Evolutionary conservation across 2,329 filamentous ascomycete species (phyloP), one percentile per base, ranked within the genome.

Genomic region (Cladorrhinum sp.): DNA sequence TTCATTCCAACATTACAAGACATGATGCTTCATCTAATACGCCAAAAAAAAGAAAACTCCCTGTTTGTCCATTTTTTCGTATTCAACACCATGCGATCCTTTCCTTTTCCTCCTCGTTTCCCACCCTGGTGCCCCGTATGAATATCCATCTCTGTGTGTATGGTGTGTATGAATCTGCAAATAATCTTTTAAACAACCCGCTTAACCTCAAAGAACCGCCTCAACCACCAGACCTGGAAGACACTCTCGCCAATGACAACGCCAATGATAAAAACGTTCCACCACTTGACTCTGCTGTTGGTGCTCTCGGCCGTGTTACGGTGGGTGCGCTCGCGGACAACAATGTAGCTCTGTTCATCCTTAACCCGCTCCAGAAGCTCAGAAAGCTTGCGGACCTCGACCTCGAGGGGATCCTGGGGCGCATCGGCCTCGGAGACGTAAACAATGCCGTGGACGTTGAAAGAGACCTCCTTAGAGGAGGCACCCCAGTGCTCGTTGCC

Each of bases 181-280:
- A n/a, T 63, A 22, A 55, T 57, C 45, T 3, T 54, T 62, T 62
- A 70, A 29, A 70, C 68, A 27, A 70, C 68, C 62, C 68, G 62
- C 63, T 70, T 70, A 55, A 70, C 68, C 87, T 97, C 93, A 73
- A 97, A 97, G 84, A 99, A 99, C 73, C 95, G 86, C 80, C 96
- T 95, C 75, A 99, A 78, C 93, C 95, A 99, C 93, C 95, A 99
- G 67, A 99, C 93, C 81, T 99, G 95, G 82, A 99, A 99, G 67
- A 97, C 81, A 63, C 92, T 95, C 81, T 98, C 92, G 70, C 90
- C 92, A 67, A 96, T 82, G 65, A 99, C 85, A 55, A 98, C 87
- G 59, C 86, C 84, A 66, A 99, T 86, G 78, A 99, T 93, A 77
- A 98, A 98, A 70, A 98, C 85, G 77, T 95, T 97, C 95, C 95